Evolutionary conservation across 1,139 yeast genomes (phyloP), one percentile per base, ranked within the genome.

Genomic region (Geotrichum reessii): DNA sequence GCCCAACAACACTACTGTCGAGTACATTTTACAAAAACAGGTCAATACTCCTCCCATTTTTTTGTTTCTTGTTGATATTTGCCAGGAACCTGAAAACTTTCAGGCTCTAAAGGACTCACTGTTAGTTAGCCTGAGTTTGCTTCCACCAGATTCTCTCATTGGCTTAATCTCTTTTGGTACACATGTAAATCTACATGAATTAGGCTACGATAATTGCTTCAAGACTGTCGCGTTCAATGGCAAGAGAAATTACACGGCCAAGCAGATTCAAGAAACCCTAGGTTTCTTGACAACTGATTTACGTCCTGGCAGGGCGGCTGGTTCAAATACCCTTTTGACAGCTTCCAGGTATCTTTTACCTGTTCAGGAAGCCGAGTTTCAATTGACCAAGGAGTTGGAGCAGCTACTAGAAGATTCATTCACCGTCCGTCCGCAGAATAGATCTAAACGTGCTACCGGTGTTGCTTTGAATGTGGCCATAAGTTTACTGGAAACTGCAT

Each of bases 11-110:
- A 70, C 84, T 7, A 82, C 91, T 0, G 76, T 85, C 21, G 93
- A 87, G 68, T 87, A 85, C 66, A 67, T 77, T 9, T 74, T 86
- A 24, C 81, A 82, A 0, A 75, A 80, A 49, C 63, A 62, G 0
- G 74, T 77, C 27, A 70, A 71, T 17, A 69, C 76, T 6, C 68
- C 71, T 3, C 76, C 76, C 1, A 77, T 85, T 5, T 85, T 83
- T 67, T 67, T 85, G 42, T 85, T 78, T 65, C 83, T 86, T n/a
- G 82, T 87, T 28, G 95, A 87, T 70, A 78, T 86, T 0, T 82
- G 89, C 64, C 74, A 82, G 55, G 86, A 80, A 50, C 68, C 68
- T 2, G 77, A 74, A 50, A 76, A 74, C 58, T 67, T 80, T n/a
- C 82, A 78, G 55, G 78, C 86, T 0, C 71, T 87, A 61, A 81